Evolutionary conservation across 768 basidiomycete genomes (phyloP), one percentile per base, ranked within the genome.

Genomic region (Kwoniella pini): DNA sequence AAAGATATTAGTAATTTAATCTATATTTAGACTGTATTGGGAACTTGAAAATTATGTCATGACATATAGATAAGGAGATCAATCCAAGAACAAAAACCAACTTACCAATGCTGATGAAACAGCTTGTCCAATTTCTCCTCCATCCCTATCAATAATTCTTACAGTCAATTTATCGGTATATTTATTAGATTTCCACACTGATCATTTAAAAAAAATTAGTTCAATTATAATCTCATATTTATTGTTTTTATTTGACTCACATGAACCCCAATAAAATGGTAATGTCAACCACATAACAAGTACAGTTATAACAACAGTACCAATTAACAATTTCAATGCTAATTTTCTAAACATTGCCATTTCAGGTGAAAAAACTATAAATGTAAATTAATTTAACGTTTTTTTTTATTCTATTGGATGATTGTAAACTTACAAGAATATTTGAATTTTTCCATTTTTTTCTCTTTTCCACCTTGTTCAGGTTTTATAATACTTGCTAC

Each of bases 111-210:
- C 75, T 9, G 68, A 56, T 24, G 70, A 58, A 22, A 82, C 64
- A 4, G 67, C 64, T n/a, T 68, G 63, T 6, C 81, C 81, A 40
- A 82, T 61, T 2, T 72, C 73, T 0, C 67, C 65, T 21, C 68
- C 74, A 64, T 83, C 82, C 39, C 79, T 72, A 69, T 82, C 78
- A 57, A 83, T 75, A 60, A 82, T 76, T 63, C 77, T 76, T n/a
- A 81, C 79, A 2, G 69, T 76, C 4, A 82, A 75, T 45, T 79
- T 78, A 36, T 77, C 64, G n/a, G 77, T 72, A 44, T 75, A 72
- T 10, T 61, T 45, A n/a, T 69, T 70, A 10, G 70, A 55, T 49
- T 68, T 64, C 75, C 76, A 77, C 33, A 36, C 33, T 36, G 33
- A 7, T n/a, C n/a, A n/a, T n/a, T n/a, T n/a, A n/a, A n/a, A n/a